These are phyloP conservation scores for Metschnikowia vanudenii DNA, from an alignment of 805 yeast genomes.

Conservation along the genomic window DNA sequence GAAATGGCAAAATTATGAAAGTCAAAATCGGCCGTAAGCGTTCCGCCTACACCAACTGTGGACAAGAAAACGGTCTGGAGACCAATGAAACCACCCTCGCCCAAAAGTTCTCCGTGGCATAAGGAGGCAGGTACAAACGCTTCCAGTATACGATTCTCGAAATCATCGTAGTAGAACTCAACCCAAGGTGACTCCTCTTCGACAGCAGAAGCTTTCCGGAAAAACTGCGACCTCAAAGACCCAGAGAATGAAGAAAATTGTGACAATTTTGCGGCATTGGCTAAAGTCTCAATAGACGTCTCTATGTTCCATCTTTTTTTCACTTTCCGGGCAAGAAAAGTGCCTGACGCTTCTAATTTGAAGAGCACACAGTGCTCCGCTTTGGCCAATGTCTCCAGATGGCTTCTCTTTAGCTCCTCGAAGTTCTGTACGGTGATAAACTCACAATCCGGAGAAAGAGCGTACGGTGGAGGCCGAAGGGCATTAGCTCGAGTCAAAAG, in stretches of 20 bases:
- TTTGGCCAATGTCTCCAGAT: background rate
- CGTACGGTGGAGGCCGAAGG: background rate
- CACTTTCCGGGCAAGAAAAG: slow-evolving; percentile 11
- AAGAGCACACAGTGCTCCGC: slow-evolving; percentile 4
- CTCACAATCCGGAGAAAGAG: slow-evolving; percentile 5
- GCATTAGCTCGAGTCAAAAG: background rate
- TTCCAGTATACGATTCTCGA: slow-evolving; percentile 1
- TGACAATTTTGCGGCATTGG: background rate
- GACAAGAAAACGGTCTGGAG: slow-evolving; percentile 10
- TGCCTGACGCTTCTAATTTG: slow-evolving; percentile 6
- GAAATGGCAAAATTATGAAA: slow-evolving; percentile 5
- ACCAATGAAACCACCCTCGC: slow-evolving; percentile 17
- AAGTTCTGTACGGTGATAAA: slow-evolving; percentile 1
- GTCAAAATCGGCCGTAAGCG: slow-evolving; percentile 5
- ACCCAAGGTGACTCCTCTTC: slow-evolving; percentile 3
- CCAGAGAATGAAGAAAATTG: background rate
- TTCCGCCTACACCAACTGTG: slow-evolving; percentile 6
- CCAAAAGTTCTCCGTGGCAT: slow-evolving; percentile 18
- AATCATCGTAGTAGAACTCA: slow-evolving; percentile 13
- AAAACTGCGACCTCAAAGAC: background rate
- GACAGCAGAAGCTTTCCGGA: background rate
- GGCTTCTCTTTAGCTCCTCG: slow-evolving; percentile 2
- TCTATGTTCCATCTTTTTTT: slow-evolving; percentile 9
- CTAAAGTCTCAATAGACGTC: slow-evolving; percentile 4
- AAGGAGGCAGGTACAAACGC: slow-evolving; percentile 13